phyloP scores from a whole-genome alignment of 163 green algal genomes.

The Scenedesmus sp. region DNA sequence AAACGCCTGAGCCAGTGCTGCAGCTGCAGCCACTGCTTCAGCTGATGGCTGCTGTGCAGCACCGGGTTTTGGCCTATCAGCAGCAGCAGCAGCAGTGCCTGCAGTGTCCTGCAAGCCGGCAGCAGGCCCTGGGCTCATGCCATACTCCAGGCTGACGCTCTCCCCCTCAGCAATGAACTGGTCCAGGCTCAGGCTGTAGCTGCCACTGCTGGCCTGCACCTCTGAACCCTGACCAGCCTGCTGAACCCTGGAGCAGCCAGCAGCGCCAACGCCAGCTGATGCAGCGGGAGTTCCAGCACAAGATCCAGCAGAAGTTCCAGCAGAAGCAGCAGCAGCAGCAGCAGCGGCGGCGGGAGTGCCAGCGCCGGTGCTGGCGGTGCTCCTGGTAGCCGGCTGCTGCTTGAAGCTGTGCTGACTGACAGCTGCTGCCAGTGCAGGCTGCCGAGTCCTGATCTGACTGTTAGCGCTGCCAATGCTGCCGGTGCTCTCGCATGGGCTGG shows the following conservation, averaged over 20 bases:
- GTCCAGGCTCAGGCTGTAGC: constrained; percentile 16
- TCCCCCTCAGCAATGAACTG: constrained; percentile 24
- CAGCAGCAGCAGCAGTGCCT: not conserved
- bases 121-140: not conserved
- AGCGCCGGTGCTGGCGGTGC: not conserved
- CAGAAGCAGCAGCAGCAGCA: not conserved
- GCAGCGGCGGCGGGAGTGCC: not conserved
- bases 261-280: not conserved
- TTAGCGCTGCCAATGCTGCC: constrained; percentile 11
- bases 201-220: not conserved
- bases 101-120: constrained; percentile 1
- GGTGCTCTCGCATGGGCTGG: constrained; percentile 5
- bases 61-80: not conserved
- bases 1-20: not conserved
- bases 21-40: not conserved
- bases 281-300: not conserved
- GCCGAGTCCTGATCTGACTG: not conserved
- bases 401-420: not conserved
- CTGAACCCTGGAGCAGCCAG: not conserved
- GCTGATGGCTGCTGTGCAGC: not conserved
- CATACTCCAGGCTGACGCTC: constrained; percentile 18
- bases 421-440: not conserved
- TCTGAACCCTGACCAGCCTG: not conserved
- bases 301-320: not conserved
- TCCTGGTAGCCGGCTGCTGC: not conserved